Evolutionary conservation across 371 early-diverging fungal genomes (phyloP).

Genomic region (Ordospora pajunii): DNA sequence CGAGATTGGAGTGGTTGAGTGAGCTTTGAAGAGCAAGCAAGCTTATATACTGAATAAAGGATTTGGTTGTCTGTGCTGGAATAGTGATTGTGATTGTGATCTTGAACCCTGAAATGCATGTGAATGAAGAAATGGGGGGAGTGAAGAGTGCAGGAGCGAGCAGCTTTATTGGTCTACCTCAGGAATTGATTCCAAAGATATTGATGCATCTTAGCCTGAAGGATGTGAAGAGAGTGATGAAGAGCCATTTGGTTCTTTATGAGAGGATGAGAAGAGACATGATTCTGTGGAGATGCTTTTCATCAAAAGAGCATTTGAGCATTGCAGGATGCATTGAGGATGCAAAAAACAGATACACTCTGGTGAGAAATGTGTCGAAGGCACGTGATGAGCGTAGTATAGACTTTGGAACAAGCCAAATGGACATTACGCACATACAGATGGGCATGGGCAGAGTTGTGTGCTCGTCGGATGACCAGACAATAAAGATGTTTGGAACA

Average conservation of each 20-base stretch:
- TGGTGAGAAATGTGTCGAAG: conserved; percentile 21
- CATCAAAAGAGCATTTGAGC: not conserved
- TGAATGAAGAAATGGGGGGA: conserved; percentile 19
- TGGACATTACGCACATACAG: conserved; percentile 40
- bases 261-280: conserved; percentile 31
- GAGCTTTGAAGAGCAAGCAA: not conserved
- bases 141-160: not conserved
- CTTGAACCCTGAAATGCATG: not conserved
- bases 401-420: conserved; percentile 43
- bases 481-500: conserved; percentile 47
- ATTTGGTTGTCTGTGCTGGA: no score
- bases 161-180: not conserved
- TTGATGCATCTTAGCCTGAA: conserved; percentile 21
- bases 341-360: conserved; percentile 31
- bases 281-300: conserved; percentile 40
- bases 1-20: conserved; percentile 14
- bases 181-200: conserved; percentile 32
- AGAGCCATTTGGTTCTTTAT: conserved; percentile 14
- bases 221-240: conserved; percentile 43
- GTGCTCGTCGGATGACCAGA: conserved; percentile 52
- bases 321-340: conserved; percentile 30
- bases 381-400: conserved; percentile 1
- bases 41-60: no score
- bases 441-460: conserved; percentile 19
- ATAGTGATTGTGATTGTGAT: no score